These are phyloP conservation scores for Fusarium bulbicola DNA, from an alignment of 2,329 filamentous ascomycete genomes.

Conservation along the genomic window DNA sequence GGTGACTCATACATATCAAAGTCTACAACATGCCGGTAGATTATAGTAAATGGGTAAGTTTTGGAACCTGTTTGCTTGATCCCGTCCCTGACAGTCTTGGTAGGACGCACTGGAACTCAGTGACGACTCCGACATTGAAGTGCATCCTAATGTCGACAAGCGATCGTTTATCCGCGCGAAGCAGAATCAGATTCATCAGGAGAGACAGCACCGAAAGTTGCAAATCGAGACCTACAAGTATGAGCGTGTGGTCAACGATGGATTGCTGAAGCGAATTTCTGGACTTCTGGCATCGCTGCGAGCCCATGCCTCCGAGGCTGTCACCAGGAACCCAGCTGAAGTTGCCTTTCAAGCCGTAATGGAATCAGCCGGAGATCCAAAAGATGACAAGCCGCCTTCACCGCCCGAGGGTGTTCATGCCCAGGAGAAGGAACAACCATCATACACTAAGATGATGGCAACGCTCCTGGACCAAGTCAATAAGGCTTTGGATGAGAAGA, in stretches of 20 bases:
- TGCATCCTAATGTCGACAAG: constrained; percentile 99
- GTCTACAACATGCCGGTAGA: constrained; percentile 58
- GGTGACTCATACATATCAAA: not conserved
- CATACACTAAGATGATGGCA: constrained; percentile 98
- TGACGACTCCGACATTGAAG: constrained; percentile 97
- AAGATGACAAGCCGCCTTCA: constrained; percentile 78
- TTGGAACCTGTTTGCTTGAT: not conserved
- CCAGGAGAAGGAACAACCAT: constrained; percentile 77
- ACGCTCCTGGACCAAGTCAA: constrained; percentile 94
- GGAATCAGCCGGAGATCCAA: constrained; percentile 76
- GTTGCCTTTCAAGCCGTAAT: constrained; percentile 90
- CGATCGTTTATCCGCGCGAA: constrained; percentile 98
- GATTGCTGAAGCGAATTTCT: constrained; percentile 84
- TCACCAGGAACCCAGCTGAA: constrained; percentile 75
- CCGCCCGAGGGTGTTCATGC: constrained; percentile 82
- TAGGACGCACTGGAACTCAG: constrained; percentile 93
- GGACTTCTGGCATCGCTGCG: constrained; percentile 78
- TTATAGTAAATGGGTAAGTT: constrained; percentile 74
- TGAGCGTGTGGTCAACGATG: constrained; percentile 92
- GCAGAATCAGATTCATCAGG: constrained; percentile 94
- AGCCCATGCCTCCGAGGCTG: constrained; percentile 74
- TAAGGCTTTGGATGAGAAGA: constrained; percentile 80
- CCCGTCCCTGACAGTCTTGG: constrained; percentile 8
- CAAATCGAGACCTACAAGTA: constrained; percentile 94
- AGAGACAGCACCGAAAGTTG: constrained; percentile 83